Evolutionary conservation across 1,284 basidiomycete species (phyloP).

Genomic region (Austropuccinia psidii): DNA sequence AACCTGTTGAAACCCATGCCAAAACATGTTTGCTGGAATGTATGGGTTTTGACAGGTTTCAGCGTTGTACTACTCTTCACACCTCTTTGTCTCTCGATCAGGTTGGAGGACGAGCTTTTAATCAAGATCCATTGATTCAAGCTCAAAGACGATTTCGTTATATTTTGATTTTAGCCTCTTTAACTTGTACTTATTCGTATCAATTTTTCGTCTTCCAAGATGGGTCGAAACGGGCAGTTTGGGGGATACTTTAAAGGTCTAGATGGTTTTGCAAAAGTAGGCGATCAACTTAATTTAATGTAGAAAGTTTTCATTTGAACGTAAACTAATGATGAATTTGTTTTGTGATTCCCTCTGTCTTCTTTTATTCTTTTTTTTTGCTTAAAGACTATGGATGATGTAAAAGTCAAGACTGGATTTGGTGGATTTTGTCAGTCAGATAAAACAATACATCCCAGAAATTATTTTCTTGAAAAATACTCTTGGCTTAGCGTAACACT

Average conservation of each 20-base stretch:
- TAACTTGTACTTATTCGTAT: too few relatives aligned
- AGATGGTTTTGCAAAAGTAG: slow-evolving; percentile 96
- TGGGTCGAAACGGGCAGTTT: slow-evolving; percentile 26
- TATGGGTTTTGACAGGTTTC: too few relatives aligned
- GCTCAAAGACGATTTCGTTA: too few relatives aligned
- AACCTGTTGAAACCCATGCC: too few relatives aligned
- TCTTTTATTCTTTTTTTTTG: slow-evolving; percentile 29
- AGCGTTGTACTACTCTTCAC: too few relatives aligned
- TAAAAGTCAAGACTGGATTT: slow-evolving; percentile 91
- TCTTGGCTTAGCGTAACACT: neutral
- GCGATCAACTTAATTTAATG: slow-evolving; percentile 37
- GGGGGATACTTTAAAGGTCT: slow-evolving; percentile 51
- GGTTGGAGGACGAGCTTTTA: too few relatives aligned
- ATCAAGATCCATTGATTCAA: too few relatives aligned
- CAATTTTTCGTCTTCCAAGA: neutral
- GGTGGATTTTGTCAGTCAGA: slow-evolving; percentile 71
- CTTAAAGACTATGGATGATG: slow-evolving; percentile 83
- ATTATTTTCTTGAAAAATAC: neutral
- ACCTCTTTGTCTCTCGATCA: too few relatives aligned
- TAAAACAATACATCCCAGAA: too few relatives aligned
- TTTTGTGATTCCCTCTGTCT: slow-evolving; percentile 35
- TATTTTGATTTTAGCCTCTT: too few relatives aligned
- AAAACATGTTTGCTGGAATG: too few relatives aligned
- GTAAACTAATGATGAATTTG: neutral
- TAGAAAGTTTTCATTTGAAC: neutral